Evolutionary conservation across 1,284 basidiomycete genomes (phyloP), one percentile per base, ranked within the genome.

Genomic region (Rhizoctonia solani): DNA sequence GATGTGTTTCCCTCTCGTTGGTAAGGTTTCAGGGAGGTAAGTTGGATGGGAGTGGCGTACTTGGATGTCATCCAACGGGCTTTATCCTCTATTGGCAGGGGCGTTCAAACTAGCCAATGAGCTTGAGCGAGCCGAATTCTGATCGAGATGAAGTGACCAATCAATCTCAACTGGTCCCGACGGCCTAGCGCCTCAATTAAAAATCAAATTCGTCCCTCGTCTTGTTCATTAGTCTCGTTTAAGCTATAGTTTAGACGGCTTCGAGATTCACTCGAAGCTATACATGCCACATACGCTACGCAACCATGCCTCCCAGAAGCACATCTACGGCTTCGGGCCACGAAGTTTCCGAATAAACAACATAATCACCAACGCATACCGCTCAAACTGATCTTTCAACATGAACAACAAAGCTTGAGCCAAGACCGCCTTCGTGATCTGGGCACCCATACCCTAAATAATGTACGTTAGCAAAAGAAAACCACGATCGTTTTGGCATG

Each of bases 391-490:
- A 73, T 92, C 90, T 76, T 92, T 92, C 69, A 88, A 88, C 81
- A 89, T 85, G 79, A 91, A 91, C 59, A 91, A 77, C 69, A 91
- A 76, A 1, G 87, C 92, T 77, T 95, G 92, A 3, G 90, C 89
- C 16, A 95, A 77, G 21, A 95, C 92, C 0, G 93, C 93, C 77
- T 95, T 95, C 68, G 85, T 86, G 69, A 95, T 92, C 76, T 95
- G 93, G 9, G 92, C 92, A 74, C 89, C 83, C 92, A 95, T 94
- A 4, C 93, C 93, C 91, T 93, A 76, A 54, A 47, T 32, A 54
- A 1, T 30, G 21, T 41, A 6, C 53, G 23, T 32, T 61, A 46
- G 68, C 52, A 23, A 8, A 42, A 3, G 2, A 34, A 9, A 5
- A 27, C 5, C 16, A 44, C 19, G 14, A 42, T 19, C 56, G 44